phyloP scores from a whole-genome alignment of 768 basidiomycete species.

The Thelephora ganbajun region DNA sequence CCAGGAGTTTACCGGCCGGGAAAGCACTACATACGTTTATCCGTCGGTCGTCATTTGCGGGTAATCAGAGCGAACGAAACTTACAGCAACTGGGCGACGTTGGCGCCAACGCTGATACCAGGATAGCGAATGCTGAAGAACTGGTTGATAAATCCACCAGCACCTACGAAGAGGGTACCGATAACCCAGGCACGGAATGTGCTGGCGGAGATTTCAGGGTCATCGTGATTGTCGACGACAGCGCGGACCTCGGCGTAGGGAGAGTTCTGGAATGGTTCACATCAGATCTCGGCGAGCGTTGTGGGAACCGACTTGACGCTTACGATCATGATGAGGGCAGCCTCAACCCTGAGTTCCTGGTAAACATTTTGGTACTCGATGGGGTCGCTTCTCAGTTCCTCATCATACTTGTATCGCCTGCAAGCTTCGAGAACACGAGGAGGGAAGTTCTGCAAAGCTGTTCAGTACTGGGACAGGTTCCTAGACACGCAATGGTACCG shows the following conservation, averaged over 20 bases:
- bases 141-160: background rate
- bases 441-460: background rate
- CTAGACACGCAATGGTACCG: background rate
- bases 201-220: slow-evolving; percentile 64
- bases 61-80: slow-evolving; percentile 29
- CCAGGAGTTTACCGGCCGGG: slow-evolving; percentile 62
- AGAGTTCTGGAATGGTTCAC: slow-evolving; percentile 43
- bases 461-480: background rate
- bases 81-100: slow-evolving; percentile 48
- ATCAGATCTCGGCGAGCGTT: too few species aligned
- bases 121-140: slow-evolving; percentile 1
- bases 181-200: slow-evolving; percentile 69
- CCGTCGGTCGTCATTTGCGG: slow-evolving; percentile 51
- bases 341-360: background rate
- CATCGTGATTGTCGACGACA: slow-evolving; percentile 69
- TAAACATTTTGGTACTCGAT: background rate
- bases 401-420: background rate
- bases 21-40: slow-evolving; percentile 57
- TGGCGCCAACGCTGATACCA: background rate
- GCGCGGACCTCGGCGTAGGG: slow-evolving; percentile 85
- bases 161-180: slow-evolving; percentile 36
- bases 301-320: background rate
- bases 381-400: background rate
- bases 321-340: background rate
- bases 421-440: background rate